These are phyloP conservation scores for Xylaria intraflava DNA, from an alignment of 495 filamentous ascomycete genomes.

Conservation along the genomic window DNA sequence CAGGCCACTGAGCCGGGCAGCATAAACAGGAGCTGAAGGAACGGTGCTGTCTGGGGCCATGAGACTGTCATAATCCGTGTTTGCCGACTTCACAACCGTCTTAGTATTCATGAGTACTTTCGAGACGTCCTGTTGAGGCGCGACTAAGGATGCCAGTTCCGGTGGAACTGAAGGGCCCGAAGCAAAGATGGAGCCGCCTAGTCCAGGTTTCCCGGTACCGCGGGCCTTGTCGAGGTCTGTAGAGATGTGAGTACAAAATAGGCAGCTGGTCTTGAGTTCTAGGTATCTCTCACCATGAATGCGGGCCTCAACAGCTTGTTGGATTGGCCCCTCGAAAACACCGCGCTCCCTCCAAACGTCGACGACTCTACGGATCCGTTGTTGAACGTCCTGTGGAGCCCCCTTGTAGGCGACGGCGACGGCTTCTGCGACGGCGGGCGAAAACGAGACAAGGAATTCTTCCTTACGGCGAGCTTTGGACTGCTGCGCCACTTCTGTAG, in stretches of 20 bases:
- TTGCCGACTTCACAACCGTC: slow-evolving; percentile 58
- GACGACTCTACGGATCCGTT: slow-evolving; percentile 79
- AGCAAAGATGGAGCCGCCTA: slow-evolving; percentile 66
- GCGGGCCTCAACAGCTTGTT: slow-evolving; percentile 68
- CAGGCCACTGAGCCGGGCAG: slow-evolving; percentile 78
- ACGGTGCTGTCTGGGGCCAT: slow-evolving; percentile 56
- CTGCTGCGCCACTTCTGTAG: slow-evolving; percentile 85
- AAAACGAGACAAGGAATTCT: slow-evolving; percentile 87
- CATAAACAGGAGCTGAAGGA: slow-evolving; percentile 80
- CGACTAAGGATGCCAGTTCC: slow-evolving; percentile 68
- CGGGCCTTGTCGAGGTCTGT: slow-evolving; percentile 76
- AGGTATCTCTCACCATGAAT: slow-evolving; percentile 57
- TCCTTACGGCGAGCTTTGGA: slow-evolving; percentile 84
- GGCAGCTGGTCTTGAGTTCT: background rate
- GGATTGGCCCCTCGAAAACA: slow-evolving; percentile 76
- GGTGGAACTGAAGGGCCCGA: slow-evolving; percentile 55
- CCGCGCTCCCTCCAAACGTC: slow-evolving; percentile 85
- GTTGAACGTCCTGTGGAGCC: slow-evolving; percentile 71
- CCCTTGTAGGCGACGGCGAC: slow-evolving; percentile 80
- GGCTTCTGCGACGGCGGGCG: slow-evolving; percentile 83
- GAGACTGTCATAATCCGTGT: slow-evolving; percentile 74
- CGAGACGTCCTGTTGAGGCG: slow-evolving; percentile 62
- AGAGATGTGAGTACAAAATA: background rate
- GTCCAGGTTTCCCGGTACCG: slow-evolving; percentile 52
- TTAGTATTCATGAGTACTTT: slow-evolving; percentile 60